Base-by-base conservation (phyloP, 2,329 filamentous ascomycete species). In the Phaeomoniella chlamydospora region DNA sequence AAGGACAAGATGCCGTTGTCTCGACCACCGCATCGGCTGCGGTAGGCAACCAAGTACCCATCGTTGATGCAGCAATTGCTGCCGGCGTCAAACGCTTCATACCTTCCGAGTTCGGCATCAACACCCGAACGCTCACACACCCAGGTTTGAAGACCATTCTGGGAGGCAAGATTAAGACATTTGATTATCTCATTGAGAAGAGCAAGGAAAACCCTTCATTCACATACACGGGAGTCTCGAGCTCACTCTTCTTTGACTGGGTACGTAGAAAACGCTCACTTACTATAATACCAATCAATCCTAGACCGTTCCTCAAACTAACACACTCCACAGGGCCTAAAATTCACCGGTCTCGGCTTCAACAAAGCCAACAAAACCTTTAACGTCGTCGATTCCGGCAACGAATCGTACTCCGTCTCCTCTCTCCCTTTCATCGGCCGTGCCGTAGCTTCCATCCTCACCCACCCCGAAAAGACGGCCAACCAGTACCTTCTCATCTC, bases 301-400 rank as follows among this genome's bases (percentile, higher is more conserved):
- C n/a, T n/a, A n/a, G n/a, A n/a, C n/a, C n/a, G n/a, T n/a, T n/a
- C n/a, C n/a, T n/a, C n/a, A n/a, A n/a, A n/a, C n/a, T n/a, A n/a
- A n/a, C n/a, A n/a, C n/a, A n/a, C n/a, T n/a, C n/a, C n/a, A n/a
- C n/a, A n/a, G n/a, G n/a, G n/a, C n/a, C n/a, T n/a, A n/a, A n/a
- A n/a, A n/a, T n/a, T n/a, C 13, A 15, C 30, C 13, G 30, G 30
- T 5, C 45, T 72, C 2, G 69, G 70, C 15, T 56, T 74, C 39
- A 56, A 69, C 39, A 45, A 62, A 19, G 42, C 54, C 12, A 53
- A 56, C 18, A 66, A 65, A 41, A 68, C 56, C 0, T 66, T 62
- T 1, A 65, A 55, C 0, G 56, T 76, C 13, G 59, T 67, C 37
- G 64, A 73, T 40, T 63, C 61, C 0, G 41, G 41, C 4, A 35